Base-by-base conservation (phyloP, 371 early-diverging fungal genomes). In the Batrachochytrium dendrobatidis region DNA sequence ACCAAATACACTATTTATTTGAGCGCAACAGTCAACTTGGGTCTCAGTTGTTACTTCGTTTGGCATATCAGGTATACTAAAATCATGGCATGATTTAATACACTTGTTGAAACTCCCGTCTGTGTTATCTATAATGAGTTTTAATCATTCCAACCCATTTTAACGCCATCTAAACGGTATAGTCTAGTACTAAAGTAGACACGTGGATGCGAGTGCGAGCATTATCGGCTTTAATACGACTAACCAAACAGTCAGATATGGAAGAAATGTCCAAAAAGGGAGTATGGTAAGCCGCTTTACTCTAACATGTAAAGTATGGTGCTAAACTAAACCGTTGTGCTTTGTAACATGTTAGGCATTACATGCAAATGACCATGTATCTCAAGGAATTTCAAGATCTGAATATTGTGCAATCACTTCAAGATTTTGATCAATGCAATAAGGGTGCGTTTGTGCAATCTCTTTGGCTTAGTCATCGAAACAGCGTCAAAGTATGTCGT, bases 301-400 rank as follows among this genome's bases (percentile, higher is more conserved):
- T n/a, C n/a, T n/a, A n/a, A 2, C 26, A 20, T 39, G 33, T 26
- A 3, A 5, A 45, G 12, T 26, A 20, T 45, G 46, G 20, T 5
- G 46, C 46, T 5, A 45, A 12, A 39, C 25, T 28, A n/a, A n/a
- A n/a, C n/a, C n/a, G n/a, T n/a, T n/a, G n/a, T n/a, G n/a, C n/a
- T n/a, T 30, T n/a, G 2, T 20, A 35, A 8, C 15, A 22, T 26
- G 35, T 39, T 18, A 75, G 76, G 24, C 59, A 62, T 22, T 77
- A 83, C 59, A 58, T 84, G 54, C 69, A 68, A 52, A 68, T 73
- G 24, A 66, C 81, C 12, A 61, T 83, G 29, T 84, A 84, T 44
- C 63, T 83, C 28, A 68, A 68, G 0, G 85, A 84, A 57, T 84
- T 83, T 68, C 82, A 84, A 60, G 70, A 74, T 32, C 71, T 83